Percentiles rank a stretch among this genome's conserved stretches.
Conservation (phyloP, 1,284 basidiomycete genomes). For the Fomitopsis palustris region DNA sequence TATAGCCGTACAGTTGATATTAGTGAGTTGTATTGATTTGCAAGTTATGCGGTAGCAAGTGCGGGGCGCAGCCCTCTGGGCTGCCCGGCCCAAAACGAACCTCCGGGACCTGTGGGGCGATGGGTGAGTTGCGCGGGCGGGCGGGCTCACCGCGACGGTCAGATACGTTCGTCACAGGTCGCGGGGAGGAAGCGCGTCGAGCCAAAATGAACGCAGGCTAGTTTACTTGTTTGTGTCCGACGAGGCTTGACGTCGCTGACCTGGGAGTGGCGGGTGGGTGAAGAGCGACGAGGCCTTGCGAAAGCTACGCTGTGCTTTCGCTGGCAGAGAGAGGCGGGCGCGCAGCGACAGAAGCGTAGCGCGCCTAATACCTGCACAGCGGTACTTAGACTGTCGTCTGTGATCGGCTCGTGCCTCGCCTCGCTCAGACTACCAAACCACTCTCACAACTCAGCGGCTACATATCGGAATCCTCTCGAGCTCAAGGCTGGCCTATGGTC, state of each 20-base stretch:
- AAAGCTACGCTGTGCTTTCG: neutral
- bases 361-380: neutral
- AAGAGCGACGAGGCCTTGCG: neutral
- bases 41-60: neutral
- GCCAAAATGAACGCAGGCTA: neutral
- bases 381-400: neutral
- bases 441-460: too few relatives aligned
- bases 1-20: neutral
- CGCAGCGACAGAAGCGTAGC: neutral
- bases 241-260: neutral
- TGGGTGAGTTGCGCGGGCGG: constrained; percentile 1
- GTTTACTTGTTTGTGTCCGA: neutral
- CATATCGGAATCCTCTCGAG: too few relatives aligned
- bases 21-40: neutral
- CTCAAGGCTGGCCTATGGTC: too few relatives aligned
- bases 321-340: neutral
- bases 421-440: too few relatives aligned
- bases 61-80: neutral
- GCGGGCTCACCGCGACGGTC: neutral
- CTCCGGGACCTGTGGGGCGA: constrained; percentile 1
- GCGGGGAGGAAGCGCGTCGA: constrained; percentile 1
- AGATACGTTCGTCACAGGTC: neutral
- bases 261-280: neutral
- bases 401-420: too few relatives aligned
- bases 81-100: neutral